A percentile compares a stretch with the other conserved stretches of the same genome.
Evolutionary conservation across 805 yeast species (phyloP).

Genomic region (Saccharomyces jurei): DNA sequence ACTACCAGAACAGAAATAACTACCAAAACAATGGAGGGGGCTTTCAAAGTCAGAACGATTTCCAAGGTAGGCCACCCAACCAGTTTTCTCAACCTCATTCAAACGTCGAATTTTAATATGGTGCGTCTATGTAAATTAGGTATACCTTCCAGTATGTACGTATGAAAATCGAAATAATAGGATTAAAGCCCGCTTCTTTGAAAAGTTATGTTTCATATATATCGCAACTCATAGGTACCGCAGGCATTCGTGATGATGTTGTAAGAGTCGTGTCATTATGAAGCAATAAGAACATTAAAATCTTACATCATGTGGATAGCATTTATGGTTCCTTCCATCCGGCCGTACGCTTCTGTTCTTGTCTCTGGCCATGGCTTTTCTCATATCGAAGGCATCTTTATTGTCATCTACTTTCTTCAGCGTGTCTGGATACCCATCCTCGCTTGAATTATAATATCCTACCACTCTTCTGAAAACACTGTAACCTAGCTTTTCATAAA

Average conservation of each 20-base stretch:
- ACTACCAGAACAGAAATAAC: conserved; percentile 3
- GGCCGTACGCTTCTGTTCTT: conserved; percentile 42
- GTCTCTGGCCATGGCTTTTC: conserved; percentile 57
- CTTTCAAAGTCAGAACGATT: neutral
- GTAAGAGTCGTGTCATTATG: neutral
- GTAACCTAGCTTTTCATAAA: conserved; percentile 84
- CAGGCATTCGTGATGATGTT: neutral
- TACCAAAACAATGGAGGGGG: neutral
- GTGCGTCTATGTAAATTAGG: neutral
- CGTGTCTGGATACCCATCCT: conserved; percentile 35
- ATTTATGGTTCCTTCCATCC: conserved; percentile 53
- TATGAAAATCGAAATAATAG: neutral
- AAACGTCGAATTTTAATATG: neutral
- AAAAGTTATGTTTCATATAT: neutral
- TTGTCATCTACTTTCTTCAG: conserved; percentile 49
- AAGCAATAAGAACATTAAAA: conserved; percentile 33
- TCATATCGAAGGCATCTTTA: conserved; percentile 84
- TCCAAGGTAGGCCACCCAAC: neutral
- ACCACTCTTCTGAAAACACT: conserved; percentile 78
- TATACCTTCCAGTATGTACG: neutral
- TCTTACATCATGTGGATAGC: conserved; percentile 57
- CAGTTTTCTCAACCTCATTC: neutral
- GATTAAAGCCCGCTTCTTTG: neutral
- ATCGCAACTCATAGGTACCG: neutral
- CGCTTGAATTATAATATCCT: conserved; percentile 66